Conservation (phyloP, 2,329 filamentous ascomycete species). For the Colletotrichum sp. region DNA sequence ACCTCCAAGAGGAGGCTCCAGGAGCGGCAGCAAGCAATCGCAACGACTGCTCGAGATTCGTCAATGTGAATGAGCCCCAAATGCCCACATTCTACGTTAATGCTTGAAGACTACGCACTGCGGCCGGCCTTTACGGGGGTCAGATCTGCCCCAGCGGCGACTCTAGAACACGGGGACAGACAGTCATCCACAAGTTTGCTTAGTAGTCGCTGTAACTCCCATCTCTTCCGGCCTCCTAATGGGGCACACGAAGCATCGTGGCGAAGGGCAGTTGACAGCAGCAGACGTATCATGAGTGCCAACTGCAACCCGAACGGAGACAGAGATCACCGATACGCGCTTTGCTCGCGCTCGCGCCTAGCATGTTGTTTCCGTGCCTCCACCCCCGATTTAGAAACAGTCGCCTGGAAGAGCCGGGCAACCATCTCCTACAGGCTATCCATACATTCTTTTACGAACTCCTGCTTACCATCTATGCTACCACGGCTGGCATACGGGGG, state of each 20-base stretch:
- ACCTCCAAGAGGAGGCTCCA: not conserved
- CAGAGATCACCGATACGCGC: not conserved
- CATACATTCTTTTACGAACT: not conserved
- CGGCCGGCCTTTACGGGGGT: not conserved
- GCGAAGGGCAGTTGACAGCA: not conserved
- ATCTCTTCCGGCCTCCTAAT: not conserved
- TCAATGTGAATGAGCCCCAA: not conserved
- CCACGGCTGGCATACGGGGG: not conserved
- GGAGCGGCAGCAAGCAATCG: not conserved
- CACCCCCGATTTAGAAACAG: not conserved
- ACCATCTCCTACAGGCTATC: not conserved
- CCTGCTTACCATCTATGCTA: not conserved
- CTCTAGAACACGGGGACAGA: not conserved
- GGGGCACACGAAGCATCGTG: not conserved
- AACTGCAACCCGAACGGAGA: not conserved
- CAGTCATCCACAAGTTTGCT: not conserved
- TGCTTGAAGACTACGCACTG: not conserved
- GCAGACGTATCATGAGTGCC: not conserved
- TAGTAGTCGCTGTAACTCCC: not conserved
- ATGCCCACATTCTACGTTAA: not conserved
- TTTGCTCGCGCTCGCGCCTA: not conserved
- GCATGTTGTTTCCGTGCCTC: not conserved
- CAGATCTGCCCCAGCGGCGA: not conserved
- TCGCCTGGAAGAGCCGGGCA: not conserved
- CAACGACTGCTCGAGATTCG: not conserved